Evolutionary conservation across 495 filamentous ascomycete species (phyloP).

Genomic region (Lophiotrema nucula): DNA sequence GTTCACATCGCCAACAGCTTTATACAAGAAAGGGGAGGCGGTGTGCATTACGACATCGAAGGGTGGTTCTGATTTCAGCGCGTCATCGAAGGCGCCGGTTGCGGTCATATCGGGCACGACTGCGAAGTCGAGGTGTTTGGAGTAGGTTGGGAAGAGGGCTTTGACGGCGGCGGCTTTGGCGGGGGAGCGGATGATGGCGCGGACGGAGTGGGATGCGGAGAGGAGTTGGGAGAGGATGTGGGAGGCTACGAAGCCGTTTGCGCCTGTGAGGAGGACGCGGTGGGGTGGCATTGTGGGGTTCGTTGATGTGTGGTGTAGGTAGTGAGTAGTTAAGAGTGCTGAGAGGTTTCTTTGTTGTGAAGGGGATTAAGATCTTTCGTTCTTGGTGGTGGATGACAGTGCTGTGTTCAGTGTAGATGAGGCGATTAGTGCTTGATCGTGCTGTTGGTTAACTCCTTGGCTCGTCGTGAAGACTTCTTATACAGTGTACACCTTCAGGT

Average conservation of each 20-base stretch:
- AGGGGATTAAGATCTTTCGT: no score
- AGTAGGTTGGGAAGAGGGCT: not conserved
- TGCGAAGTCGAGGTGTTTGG: slow-evolving; percentile 40
- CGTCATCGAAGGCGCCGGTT: slow-evolving; percentile 47
- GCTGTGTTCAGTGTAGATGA: no score
- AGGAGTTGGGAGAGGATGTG: slow-evolving; percentile 18
- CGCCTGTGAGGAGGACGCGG: slow-evolving; percentile 34
- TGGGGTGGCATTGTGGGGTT: not conserved
- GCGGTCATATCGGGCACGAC: slow-evolving; percentile 50
- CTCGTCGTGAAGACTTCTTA: no score
- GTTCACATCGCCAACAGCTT: not conserved
- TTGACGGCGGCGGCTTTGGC: slow-evolving; percentile 7
- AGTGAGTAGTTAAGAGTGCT: no score
- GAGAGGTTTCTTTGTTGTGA: no score
- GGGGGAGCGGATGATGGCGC: slow-evolving; percentile 18
- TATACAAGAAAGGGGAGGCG: not conserved
- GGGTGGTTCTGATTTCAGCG: slow-evolving; percentile 42
- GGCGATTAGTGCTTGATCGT: no score
- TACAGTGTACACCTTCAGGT: no score
- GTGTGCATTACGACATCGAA: slow-evolving; percentile 13
- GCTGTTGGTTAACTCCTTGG: no score
- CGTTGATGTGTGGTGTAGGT: not conserved
- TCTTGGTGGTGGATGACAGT: no score
- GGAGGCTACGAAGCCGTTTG: slow-evolving; percentile 34
- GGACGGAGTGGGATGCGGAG: slow-evolving; percentile 19